Evolutionary conservation across 2,329 filamentous ascomycete genomes (phyloP).

Genomic region (Alternaria conjuncta): DNA sequence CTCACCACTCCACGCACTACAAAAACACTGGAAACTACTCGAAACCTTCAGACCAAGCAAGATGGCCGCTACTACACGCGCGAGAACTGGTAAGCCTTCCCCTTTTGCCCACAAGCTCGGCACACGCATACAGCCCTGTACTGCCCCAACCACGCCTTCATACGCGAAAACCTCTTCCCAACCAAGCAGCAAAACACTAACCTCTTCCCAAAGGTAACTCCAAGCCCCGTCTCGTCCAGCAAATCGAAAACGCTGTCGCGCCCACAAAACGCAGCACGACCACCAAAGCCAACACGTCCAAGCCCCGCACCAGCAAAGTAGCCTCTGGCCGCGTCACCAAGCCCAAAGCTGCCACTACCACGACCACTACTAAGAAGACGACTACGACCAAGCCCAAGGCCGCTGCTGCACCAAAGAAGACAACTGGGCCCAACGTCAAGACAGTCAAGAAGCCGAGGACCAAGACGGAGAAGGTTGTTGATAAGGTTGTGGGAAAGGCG

Average conservation of each 20-base stretch:
- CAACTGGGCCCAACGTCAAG: slow-evolving; percentile 22
- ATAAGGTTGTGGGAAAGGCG: slow-evolving; percentile 32
- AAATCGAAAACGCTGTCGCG: slow-evolving; percentile 54
- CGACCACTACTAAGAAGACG: slow-evolving; percentile 6
- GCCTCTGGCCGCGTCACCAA: slow-evolving; percentile 25
- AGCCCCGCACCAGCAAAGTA: slow-evolving; percentile 37
- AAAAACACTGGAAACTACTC: not conserved
- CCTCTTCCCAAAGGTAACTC: slow-evolving; percentile 36
- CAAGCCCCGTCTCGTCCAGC: slow-evolving; percentile 60
- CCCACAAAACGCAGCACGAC: slow-evolving; percentile 49
- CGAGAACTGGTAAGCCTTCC: slow-evolving; percentile 29
- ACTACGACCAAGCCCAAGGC: slow-evolving; percentile 13
- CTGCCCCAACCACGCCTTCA: not conserved
- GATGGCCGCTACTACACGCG: slow-evolving; percentile 43
- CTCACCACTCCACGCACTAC: not conserved
- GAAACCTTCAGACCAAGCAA: not conserved
- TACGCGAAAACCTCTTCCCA: not conserved
- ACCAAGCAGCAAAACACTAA: slow-evolving; percentile 37
- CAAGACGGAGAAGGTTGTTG: slow-evolving; percentile 36
- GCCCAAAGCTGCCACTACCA: slow-evolving; percentile 45
- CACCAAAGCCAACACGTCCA: slow-evolving; percentile 48
- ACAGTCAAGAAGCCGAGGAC: slow-evolving; percentile 34
- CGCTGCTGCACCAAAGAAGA: slow-evolving; percentile 6
- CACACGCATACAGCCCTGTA: not conserved
- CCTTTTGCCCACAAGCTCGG: not conserved